Evolutionary conservation across 2,329 filamentous ascomycete genomes (phyloP), one percentile per base, ranked within the genome.

Genomic region (Diaporthe aspalathi): DNA sequence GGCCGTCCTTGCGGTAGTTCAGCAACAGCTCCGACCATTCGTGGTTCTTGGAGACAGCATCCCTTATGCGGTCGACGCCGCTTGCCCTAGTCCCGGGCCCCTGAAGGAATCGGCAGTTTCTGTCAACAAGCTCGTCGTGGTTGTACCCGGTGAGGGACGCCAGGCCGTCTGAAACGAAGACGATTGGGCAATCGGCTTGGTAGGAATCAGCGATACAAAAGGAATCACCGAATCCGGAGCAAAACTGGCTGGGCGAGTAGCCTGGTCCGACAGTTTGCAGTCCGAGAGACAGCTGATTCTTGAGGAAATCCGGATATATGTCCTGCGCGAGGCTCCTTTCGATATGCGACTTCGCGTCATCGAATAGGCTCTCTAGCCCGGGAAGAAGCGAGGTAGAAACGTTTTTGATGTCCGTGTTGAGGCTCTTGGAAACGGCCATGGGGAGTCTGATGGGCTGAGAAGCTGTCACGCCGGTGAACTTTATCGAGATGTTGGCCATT

Each of bases 21-120:
- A 72, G 38, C 16, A 72, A n/a, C 5, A 72, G 52, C 7, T 72
- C 70, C n/a, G 52, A 67, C 43, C 65, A 70, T 38, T 72, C 70
- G 1, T 66, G 50, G 6, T 60, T 47, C 35, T 49, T 57, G 1
- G 24, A 27, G 6, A 72, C 12, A n/a, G 57, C 67, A 20, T 72
- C 57, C 14, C 70, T 54, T 11, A 72, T 52, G 12, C 70, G 60
- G 43, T 72, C 67, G n/a, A 62, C 27, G 16, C 70, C 49, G 53
- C 70, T 72, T 29, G 43, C 38, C 9, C 70, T 50, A 6, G 67
- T 70, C 4, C 45, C 57, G 0, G 70, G 35, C 0, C 70, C 70
- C 35, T 72, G 70, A 6, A 72, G 57, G 5, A 72, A 67, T 3
- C 70, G 67, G 24, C 70, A 72, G 14, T 70, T 67, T 5, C 66